A percentile compares a stretch with the other conserved stretches of the same genome.
These are phyloP conservation scores for Pleodorina starrii DNA, from an alignment of 139 green algal genomes.

Conservation along the genomic window DNA sequence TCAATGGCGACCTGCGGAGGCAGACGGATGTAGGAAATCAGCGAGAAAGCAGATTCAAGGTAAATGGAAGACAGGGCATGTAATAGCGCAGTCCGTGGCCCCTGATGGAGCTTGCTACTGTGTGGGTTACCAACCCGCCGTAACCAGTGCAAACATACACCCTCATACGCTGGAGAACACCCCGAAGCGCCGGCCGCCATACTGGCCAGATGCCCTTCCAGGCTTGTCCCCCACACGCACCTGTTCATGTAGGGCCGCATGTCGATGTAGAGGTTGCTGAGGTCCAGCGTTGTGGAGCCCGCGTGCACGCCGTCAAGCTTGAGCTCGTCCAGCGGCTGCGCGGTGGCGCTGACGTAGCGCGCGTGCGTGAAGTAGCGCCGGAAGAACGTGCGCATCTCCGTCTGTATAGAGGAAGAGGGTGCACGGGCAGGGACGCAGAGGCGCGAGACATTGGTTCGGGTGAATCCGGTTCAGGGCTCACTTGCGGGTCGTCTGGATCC, in stretches of 20 bases:
- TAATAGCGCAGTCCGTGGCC: too few species aligned
- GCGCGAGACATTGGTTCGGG: too few species aligned
- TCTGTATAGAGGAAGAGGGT: constrained; percentile 57
- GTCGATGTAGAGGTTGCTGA: constrained; percentile 79
- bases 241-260: constrained; percentile 89
- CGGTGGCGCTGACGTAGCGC: constrained; percentile 67
- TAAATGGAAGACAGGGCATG: too few species aligned
- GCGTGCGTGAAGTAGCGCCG: constrained; percentile 76
- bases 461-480: too few species aligned
- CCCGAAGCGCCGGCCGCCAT: too few species aligned
- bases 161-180: too few species aligned
- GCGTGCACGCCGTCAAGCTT: constrained; percentile 46
- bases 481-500: too few species aligned
- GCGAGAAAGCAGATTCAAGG: background rate
- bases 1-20: constrained; percentile 60
- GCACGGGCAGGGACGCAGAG: background rate
- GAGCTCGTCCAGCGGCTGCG: constrained; percentile 61
- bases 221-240: constrained; percentile 61
- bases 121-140: too few species aligned
- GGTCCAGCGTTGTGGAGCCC: constrained; percentile 38
- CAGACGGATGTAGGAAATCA: background rate
- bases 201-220: too few species aligned
- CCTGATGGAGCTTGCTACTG: too few species aligned
- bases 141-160: too few species aligned
- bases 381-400: constrained; percentile 88